A percentile compares a stretch with the other conserved stretches of the same genome.
Conservation (phyloP, 805 yeast genomes). For the Saturnispora bothae region DNA sequence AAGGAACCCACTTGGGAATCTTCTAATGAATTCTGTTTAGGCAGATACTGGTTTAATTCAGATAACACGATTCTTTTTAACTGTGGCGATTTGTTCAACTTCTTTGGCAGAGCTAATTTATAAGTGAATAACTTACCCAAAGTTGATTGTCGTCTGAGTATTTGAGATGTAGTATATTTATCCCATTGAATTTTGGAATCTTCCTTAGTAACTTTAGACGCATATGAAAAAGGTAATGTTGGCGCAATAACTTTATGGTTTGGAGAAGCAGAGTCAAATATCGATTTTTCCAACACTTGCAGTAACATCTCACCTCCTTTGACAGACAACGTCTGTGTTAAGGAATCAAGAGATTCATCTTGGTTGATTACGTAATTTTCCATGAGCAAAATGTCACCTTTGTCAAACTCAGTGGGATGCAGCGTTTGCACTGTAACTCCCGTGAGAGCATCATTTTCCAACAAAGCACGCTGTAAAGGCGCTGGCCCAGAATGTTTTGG, state of each 20-base stretch:
- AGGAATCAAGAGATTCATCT: constrained; percentile 33
- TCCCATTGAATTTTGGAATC: constrained; percentile 42
- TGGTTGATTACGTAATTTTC: constrained; percentile 32
- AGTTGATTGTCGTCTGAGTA: constrained; percentile 37
- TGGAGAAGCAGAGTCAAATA: constrained; percentile 19
- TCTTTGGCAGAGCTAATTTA: constrained; percentile 28
- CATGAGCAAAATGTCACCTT: constrained; percentile 60
- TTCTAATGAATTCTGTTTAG: neutral
- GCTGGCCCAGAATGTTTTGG: constrained; percentile 83
- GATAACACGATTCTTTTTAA: constrained; percentile 37
- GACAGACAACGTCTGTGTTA: constrained; percentile 43
- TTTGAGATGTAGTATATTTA: constrained; percentile 24
- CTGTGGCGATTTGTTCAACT: constrained; percentile 1
- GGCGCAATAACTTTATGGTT: constrained; percentile 16
- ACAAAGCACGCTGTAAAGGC: constrained; percentile 72
- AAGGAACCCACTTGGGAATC: neutral
- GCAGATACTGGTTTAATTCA: constrained; percentile 21
- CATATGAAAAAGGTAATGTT: constrained; percentile 36
- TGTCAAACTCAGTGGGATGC: constrained; percentile 80
- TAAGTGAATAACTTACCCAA: constrained; percentile 48
- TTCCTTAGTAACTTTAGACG: constrained; percentile 40
- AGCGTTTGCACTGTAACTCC: constrained; percentile 88
- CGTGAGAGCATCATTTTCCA: constrained; percentile 50
- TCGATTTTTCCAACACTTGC: constrained; percentile 29
- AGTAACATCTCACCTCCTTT: constrained; percentile 53